A percentile compares a stretch with the other conserved stretches of the same genome.
phyloP scores from a whole-genome alignment of 1,139 yeast species.

The Fermentozyma sake region DNA sequence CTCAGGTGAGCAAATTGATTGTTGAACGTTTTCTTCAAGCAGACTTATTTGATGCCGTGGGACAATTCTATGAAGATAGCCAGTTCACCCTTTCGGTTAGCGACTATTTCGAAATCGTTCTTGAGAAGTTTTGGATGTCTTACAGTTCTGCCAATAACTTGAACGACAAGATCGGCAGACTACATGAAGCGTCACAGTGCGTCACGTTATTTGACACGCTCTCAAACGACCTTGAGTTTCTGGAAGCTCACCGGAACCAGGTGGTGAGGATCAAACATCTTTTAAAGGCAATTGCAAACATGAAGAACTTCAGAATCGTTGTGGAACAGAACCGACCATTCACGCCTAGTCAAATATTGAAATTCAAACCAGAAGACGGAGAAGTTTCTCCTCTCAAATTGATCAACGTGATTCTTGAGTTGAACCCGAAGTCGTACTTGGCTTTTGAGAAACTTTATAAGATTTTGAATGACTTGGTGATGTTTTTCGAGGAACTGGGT shows the following conservation, averaged over 20 bases:
- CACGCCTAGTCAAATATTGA: constrained; percentile 26
- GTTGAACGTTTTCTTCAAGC: constrained; percentile 36
- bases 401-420: constrained; percentile 42
- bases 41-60: constrained; percentile 31
- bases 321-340: constrained; percentile 24
- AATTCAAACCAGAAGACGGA: constrained; percentile 12
- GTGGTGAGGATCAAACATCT: constrained; percentile 26
- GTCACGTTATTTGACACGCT: constrained; percentile 29
- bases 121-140: constrained; percentile 50
- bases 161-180: constrained; percentile 43
- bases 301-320: constrained; percentile 33
- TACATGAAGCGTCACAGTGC: constrained; percentile 39
- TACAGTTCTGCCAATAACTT: constrained; percentile 48
- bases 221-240: constrained; percentile 10
- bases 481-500: constrained; percentile 20
- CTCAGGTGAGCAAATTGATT: constrained; percentile 28
- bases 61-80: constrained; percentile 14
- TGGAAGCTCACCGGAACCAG: no score
- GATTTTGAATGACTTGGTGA: constrained; percentile 36
- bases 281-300: constrained; percentile 24
- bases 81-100: constrained; percentile 12
- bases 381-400: constrained; percentile 14
- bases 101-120: constrained; percentile 16
- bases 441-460: constrained; percentile 42
- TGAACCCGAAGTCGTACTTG: constrained; percentile 51